phyloP scores from a whole-genome alignment of 352 stramenopile genomes.

The Globisporangium apiculatum region DNA sequence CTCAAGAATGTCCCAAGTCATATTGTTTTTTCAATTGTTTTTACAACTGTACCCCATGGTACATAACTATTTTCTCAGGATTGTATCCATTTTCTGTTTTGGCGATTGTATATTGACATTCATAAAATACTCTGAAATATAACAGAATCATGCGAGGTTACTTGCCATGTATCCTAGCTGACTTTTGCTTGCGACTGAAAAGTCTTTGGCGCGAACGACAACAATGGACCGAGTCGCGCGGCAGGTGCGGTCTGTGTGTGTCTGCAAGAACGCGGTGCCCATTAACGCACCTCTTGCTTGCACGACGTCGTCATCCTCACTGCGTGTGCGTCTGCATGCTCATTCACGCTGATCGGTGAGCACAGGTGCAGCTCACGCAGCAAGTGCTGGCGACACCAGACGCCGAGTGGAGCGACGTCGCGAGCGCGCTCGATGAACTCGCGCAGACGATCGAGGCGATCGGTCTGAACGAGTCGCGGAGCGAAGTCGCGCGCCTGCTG shows the following conservation, averaged over 20 bases:
- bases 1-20: too few relatives aligned
- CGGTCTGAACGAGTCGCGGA: constrained; percentile 11
- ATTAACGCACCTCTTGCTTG: too few relatives aligned
- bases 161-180: too few relatives aligned
- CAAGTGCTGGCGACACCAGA: constrained; percentile 20
- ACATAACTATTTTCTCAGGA: too few relatives aligned
- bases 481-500: constrained; percentile 30
- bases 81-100: too few relatives aligned
- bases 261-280: neutral
- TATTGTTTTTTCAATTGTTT: too few relatives aligned
- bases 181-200: too few relatives aligned
- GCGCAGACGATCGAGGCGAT: constrained; percentile 39
- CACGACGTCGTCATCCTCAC: neutral
- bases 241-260: constrained; percentile 10
- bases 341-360: constrained; percentile 3
- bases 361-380: constrained; percentile 34
- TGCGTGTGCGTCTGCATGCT: neutral
- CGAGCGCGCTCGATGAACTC: constrained; percentile 32
- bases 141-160: too few relatives aligned
- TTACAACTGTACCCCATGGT: too few relatives aligned
- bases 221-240: constrained; percentile 15
- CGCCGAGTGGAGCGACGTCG: constrained; percentile 36
- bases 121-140: too few relatives aligned
- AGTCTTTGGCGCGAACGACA: neutral
- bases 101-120: too few relatives aligned